Percentiles rank a stretch among this genome's conserved stretches.
Evolutionary conservation across 2,329 filamentous ascomycete genomes (phyloP).

Genomic region (Ambrosiella xylebori): DNA sequence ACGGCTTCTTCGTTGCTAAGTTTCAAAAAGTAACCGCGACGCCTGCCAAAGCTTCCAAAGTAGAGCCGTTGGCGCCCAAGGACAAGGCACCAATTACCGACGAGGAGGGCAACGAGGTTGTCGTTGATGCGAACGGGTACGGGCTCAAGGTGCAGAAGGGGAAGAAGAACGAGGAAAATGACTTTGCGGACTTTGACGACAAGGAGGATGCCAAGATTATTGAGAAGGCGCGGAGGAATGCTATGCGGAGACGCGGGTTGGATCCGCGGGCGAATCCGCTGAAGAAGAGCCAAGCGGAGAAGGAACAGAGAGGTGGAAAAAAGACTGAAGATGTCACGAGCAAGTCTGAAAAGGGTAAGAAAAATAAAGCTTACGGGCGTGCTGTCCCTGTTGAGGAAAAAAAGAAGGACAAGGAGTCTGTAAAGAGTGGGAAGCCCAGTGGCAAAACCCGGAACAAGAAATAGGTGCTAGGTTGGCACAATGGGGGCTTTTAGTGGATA

Average conservation of each 20-base stretch:
- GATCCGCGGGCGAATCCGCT: conserved; percentile 39
- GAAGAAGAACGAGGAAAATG: conserved; percentile 14
- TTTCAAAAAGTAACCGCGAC: conserved; percentile 78
- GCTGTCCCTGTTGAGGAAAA: neutral
- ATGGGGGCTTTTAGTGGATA: neutral
- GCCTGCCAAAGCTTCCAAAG: conserved; percentile 19
- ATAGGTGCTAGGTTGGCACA: neutral
- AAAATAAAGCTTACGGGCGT: neutral
- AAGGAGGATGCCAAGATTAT: conserved; percentile 57
- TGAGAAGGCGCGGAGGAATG: conserved; percentile 53
- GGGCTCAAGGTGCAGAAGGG: conserved; percentile 2
- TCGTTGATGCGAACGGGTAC: neutral
- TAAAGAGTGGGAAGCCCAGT: conserved; percentile 12
- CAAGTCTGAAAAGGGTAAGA: conserved; percentile 8
- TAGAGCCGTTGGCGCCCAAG: conserved; percentile 28
- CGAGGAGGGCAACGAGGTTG: conserved; percentile 1
- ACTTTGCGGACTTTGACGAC: conserved; percentile 59
- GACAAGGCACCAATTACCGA: conserved; percentile 17
- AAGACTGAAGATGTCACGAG: conserved; percentile 6
- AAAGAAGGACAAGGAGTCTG: neutral
- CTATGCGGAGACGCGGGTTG: conserved; percentile 55
- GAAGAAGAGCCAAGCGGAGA: conserved; percentile 12
- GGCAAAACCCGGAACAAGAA: conserved; percentile 12
- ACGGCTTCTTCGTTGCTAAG: conserved; percentile 97
- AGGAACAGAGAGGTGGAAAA: conserved; percentile 12